Evolutionary conservation across 208 protist species (phyloP), one percentile per base, ranked within the genome.

Genomic region (Trypanosoma grayi): DNA sequence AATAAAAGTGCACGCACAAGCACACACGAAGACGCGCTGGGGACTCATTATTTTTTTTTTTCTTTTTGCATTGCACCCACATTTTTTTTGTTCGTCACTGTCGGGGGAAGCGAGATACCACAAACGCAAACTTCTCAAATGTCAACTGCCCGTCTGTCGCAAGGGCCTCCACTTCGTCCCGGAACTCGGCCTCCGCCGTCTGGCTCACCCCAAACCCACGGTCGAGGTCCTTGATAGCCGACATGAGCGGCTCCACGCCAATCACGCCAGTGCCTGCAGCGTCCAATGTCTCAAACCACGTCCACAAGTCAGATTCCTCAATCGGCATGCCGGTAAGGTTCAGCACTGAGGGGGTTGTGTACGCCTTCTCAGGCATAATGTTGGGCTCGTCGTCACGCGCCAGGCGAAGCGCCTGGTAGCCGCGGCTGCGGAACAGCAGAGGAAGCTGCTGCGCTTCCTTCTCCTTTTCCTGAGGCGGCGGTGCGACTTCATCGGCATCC

Each of bases 121-220:
- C 54, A 63, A 81, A 92, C n/a, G 85, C 78, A 64, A 92, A 92
- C 24, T 79, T 81, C 40, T 92, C 85, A 58, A 86, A 92, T 53
- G 67, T 75, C 16, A 92, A 66, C 10, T 61, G 52, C n/a, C 74
- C 81, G 47, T 84, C 73, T 14, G 52, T 47, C 16, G 81, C 73
- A 5, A 92, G 67, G 8, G 66, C 60, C 60, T 69, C 64, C 8
- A 72, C 77, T 16, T 83, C 81, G n/a, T 60, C 60, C 61, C 52
- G 56, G 10, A 87, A 75, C 54, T 46, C 43, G 45, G 43, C 51
- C 66, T 66, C 68, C 64, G 79, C 84, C 39, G 65, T 70, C 10
- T 36, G 27, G 14, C 62, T 53, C 41, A 79, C 79, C n/a, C 85
- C 85, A 62, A 88, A 81, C 57, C 77, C 76, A 44, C 85, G 77